These are phyloP conservation scores for Hibiscus trionum DNA, from an alignment of 345 rosid genomes.

Conservation along the genomic window DNA sequence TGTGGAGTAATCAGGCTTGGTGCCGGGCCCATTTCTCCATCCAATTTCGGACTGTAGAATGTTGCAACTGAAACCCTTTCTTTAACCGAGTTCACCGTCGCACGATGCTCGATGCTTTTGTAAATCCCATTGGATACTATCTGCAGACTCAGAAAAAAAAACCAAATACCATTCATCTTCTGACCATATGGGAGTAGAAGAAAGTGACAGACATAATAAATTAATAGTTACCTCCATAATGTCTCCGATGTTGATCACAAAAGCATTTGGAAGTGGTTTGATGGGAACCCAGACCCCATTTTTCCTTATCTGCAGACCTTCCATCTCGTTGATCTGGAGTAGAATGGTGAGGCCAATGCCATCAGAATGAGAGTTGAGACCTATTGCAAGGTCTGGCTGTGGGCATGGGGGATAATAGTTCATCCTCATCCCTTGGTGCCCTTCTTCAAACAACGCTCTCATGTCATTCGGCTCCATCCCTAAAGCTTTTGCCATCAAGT, in stretches of 20 bases:
- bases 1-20: neutral
- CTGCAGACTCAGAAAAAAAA: neutral
- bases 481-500: conserved; percentile 28
- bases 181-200: neutral
- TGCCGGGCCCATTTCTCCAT: conserved; percentile 15
- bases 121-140: conserved; percentile 19
- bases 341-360: conserved; percentile 18
- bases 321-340: conserved; percentile 18
- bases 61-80: conserved; percentile 15
- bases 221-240: conserved; percentile 18
- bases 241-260: conserved; percentile 26
- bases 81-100: conserved; percentile 6
- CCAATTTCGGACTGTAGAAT: conserved; percentile 12
- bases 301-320: conserved; percentile 24
- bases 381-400: conserved; percentile 22
- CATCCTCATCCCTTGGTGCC: conserved; percentile 4
- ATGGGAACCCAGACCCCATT: conserved; percentile 19
- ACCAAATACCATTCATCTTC: neutral
- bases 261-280: conserved; percentile 10
- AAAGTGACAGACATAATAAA: too few relatives aligned
- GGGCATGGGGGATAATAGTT: conserved; percentile 4
- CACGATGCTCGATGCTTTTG: conserved; percentile 20
- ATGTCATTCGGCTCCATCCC: conserved; percentile 43
- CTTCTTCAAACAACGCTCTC: conserved; percentile 25
- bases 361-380: conserved; percentile 23